phyloP scores from a whole-genome alignment of 2,329 filamentous ascomycete species.

The Podosphaera xanthii region DNA sequence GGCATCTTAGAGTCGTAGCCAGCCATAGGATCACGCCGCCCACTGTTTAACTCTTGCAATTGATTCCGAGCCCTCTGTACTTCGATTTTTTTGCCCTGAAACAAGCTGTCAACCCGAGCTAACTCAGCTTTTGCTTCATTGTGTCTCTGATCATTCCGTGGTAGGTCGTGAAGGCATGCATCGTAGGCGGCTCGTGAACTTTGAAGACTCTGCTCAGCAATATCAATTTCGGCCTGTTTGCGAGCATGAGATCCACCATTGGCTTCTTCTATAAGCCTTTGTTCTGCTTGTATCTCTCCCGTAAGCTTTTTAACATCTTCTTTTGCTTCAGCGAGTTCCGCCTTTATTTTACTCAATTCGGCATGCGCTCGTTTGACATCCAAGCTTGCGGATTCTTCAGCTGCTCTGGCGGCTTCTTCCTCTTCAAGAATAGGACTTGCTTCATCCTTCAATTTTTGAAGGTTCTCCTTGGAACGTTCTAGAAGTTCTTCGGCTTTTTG shows the following conservation, averaged over 20 bases:
- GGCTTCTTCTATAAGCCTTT: slow-evolving; percentile 37
- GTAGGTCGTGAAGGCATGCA: slow-evolving; percentile 19
- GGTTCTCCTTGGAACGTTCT: slow-evolving; percentile 13
- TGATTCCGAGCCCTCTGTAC: slow-evolving; percentile 27
- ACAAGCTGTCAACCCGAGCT: slow-evolving; percentile 16
- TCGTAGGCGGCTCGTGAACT: slow-evolving; percentile 22
- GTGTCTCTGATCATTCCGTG: slow-evolving; percentile 17
- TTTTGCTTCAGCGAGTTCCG: slow-evolving; percentile 30
- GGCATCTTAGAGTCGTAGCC: slow-evolving; percentile 42
- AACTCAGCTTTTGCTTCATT: slow-evolving; percentile 16
- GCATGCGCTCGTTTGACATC: slow-evolving; percentile 29
- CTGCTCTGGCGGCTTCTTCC: slow-evolving; percentile 25
- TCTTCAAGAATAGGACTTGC: slow-evolving; percentile 23
- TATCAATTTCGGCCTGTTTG: slow-evolving; percentile 34
- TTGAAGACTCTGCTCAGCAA: slow-evolving; percentile 27
- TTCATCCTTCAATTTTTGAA: slow-evolving; percentile 9
- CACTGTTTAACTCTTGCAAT: slow-evolving; percentile 29
- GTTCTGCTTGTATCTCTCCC: slow-evolving; percentile 29
- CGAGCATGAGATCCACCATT: slow-evolving; percentile 46
- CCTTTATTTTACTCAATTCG: slow-evolving; percentile 41
- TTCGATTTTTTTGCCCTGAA: slow-evolving; percentile 27
- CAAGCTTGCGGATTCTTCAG: slow-evolving; percentile 28
- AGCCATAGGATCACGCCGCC: slow-evolving; percentile 34
- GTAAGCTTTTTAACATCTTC: slow-evolving; percentile 24
- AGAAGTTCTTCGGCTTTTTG: slow-evolving; percentile 16